These are phyloP conservation scores for Rhodotorula mucilaginosa DNA, from an alignment of 1,284 basidiomycete genomes.

Conservation along the genomic window DNA sequence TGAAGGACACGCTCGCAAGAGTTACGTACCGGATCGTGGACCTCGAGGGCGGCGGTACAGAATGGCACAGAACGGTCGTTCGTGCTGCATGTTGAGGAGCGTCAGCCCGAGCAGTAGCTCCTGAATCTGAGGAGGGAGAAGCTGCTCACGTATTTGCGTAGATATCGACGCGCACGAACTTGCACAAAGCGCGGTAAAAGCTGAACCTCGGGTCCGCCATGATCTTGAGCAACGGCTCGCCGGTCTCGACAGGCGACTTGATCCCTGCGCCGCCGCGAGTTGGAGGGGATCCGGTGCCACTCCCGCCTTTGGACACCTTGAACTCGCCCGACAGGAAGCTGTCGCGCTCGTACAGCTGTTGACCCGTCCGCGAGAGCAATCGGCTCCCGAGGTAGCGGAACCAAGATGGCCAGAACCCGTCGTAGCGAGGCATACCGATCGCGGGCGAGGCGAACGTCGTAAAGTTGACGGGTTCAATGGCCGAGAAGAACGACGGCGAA, in stretches of 20 bases:
- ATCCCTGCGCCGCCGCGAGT: not conserved
- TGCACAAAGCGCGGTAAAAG: slow-evolving; percentile 71
- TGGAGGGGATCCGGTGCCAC: slow-evolving; percentile 1
- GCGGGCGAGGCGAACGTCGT: slow-evolving; percentile 79
- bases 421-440: slow-evolving; percentile 56
- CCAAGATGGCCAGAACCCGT: slow-evolving; percentile 62
- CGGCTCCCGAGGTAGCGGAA: slow-evolving; percentile 59
- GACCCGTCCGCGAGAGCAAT: slow-evolving; percentile 77
- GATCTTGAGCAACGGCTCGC: slow-evolving; percentile 64
- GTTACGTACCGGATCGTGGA: slow-evolving; percentile 56
- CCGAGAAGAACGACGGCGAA: slow-evolving; percentile 61
- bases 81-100: slow-evolving; percentile 19
- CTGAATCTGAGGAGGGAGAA: not conserved
- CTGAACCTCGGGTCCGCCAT: slow-evolving; percentile 78
- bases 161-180: slow-evolving; percentile 69
- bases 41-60: slow-evolving; percentile 69
- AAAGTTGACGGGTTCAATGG: slow-evolving; percentile 69
- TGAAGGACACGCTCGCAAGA: too few relatives aligned
- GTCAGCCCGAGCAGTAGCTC: not conserved
- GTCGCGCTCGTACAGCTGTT: slow-evolving; percentile 73
- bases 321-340: slow-evolving; percentile 58
- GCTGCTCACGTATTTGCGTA: slow-evolving; percentile 70
- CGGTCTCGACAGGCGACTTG: not conserved
- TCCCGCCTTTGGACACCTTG: not conserved
- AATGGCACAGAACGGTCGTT: slow-evolving; percentile 70